Base-by-base conservation (phyloP, 2,329 filamentous ascomycete genomes). In the Fusarium illudens region DNA sequence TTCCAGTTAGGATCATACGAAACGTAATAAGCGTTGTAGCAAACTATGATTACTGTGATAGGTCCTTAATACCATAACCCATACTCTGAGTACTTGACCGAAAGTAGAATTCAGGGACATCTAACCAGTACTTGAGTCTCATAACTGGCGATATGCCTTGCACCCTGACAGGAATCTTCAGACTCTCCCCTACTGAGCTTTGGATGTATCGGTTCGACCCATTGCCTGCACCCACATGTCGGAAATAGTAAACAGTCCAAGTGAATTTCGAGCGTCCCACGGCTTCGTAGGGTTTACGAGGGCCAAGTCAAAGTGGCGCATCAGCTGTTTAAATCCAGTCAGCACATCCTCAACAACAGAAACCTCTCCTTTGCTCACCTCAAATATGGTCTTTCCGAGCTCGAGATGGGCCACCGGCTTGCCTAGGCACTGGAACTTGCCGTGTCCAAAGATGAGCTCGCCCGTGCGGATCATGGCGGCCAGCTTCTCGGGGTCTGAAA, bases 381-480 rank as follows among this genome's bases (percentile, higher is more conserved):
- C 82, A 20, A 83, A 80, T 17, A 82, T 72, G 2, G 75, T 65
- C 63, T 79, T 78, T 22, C 75, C 75, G 25, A 81, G 13, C 52
- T 82, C 79, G 30, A 82, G 74, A 17, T 75, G 58, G 0, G 81
- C 80, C 10, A 82, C 74, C 0, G 75, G 72, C 20, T 78, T 78
- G 0, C 80, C 80, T 1, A 81, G 62, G 22, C 81, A 82, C 30
- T 76, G 73, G 49, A 75, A 81, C n/a, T 71, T 73, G 0, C 81
- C 81, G 27, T 79, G 76, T 0, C 79, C 76, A 53, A 82, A 82
- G 0, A 78, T 68, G 4, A 81, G 62, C 8, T 79, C 78, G 8
- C 78, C 68, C 1, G 75, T 75, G 4, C 72, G 75, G 48, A 78
- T 71, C 78, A 79, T 81, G 11, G 44, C 36, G 2, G 71, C 71